These are phyloP conservation scores for Pichia manshurica DNA, from an alignment of 805 yeast genomes.

Conservation along the genomic window DNA sequence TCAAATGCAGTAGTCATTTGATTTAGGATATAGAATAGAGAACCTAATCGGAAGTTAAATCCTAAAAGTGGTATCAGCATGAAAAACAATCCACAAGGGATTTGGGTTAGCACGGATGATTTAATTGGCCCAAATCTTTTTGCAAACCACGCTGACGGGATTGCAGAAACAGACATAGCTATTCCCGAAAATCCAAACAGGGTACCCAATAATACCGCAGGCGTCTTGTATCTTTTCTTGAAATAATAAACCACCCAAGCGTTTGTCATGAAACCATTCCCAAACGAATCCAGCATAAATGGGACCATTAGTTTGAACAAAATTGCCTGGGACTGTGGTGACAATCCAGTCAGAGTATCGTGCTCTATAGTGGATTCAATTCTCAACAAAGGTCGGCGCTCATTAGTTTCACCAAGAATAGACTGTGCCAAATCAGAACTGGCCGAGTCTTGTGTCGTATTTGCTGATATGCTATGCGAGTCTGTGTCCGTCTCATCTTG, in stretches of 20 bases:
- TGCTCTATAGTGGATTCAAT: constrained; percentile 21
- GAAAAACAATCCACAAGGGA: constrained; percentile 69
- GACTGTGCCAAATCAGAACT: background rate
- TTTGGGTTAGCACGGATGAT: constrained; percentile 68
- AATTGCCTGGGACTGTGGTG: constrained; percentile 38
- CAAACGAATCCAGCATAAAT: constrained; percentile 83
- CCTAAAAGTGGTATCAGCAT: constrained; percentile 46
- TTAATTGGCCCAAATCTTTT: constrained; percentile 68
- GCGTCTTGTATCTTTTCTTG: constrained; percentile 45
- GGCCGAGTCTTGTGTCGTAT: background rate
- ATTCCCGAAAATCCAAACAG: constrained; percentile 61
- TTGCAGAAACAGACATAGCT: constrained; percentile 59
- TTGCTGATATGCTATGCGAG: background rate
- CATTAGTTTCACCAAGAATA: background rate
- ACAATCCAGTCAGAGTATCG: constrained; percentile 30
- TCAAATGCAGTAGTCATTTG: constrained; percentile 75
- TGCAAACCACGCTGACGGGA: constrained; percentile 72
- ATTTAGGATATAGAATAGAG: constrained; percentile 46
- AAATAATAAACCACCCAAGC: constrained; percentile 88
- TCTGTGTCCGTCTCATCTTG: background rate
- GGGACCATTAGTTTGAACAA: constrained; percentile 46
- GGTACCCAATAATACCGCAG: constrained; percentile 57
- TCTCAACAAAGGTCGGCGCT: constrained; percentile 13
- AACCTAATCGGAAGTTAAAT: constrained; percentile 35
- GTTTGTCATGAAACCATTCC: constrained; percentile 81